Conservation (phyloP, 176 grass and related monocot genomes). For the Oryza nivara region DNA sequence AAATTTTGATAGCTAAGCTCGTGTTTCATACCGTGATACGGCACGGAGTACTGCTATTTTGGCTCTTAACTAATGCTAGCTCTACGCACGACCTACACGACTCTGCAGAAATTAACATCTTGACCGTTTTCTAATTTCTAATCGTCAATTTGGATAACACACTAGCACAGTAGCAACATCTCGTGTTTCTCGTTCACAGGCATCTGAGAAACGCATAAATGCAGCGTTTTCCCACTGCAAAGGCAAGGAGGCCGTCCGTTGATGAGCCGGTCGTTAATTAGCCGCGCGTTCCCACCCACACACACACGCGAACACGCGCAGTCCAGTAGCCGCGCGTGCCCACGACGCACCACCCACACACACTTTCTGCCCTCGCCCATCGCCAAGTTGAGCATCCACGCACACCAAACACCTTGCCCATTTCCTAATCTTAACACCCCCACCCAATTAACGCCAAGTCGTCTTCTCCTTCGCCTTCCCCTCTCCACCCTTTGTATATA, state of each 20-base stretch:
- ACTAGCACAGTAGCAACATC: not conserved
- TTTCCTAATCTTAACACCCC: slow-evolving; percentile 35
- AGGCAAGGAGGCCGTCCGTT: not conserved
- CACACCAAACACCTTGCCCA: slow-evolving; percentile 53
- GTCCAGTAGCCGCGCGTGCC: slow-evolving; percentile 39
- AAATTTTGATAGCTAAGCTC: not conserved
- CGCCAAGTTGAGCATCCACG: slow-evolving; percentile 45
- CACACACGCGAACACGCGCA: not conserved
- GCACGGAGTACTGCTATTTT: not conserved
- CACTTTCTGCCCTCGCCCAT: slow-evolving; percentile 7
- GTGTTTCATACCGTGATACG: not conserved
- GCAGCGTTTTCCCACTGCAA: not conserved
- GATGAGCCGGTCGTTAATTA: not conserved
- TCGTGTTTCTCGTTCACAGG: slow-evolving; percentile 19
- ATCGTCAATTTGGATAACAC: not conserved
- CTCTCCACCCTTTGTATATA: slow-evolving; percentile 35
- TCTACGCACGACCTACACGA: not conserved
- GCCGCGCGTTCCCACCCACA: slow-evolving; percentile 46
- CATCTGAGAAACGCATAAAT: not conserved
- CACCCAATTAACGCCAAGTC: slow-evolving; percentile 33
- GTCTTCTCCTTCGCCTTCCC: not conserved
- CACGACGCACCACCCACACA: slow-evolving; percentile 29
- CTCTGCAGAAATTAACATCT: too few relatives aligned
- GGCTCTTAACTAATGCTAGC: not conserved
- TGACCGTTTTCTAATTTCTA: not conserved